Conservation (phyloP, 2,329 filamentous ascomycete species). For the Gremmenia infestans region DNA sequence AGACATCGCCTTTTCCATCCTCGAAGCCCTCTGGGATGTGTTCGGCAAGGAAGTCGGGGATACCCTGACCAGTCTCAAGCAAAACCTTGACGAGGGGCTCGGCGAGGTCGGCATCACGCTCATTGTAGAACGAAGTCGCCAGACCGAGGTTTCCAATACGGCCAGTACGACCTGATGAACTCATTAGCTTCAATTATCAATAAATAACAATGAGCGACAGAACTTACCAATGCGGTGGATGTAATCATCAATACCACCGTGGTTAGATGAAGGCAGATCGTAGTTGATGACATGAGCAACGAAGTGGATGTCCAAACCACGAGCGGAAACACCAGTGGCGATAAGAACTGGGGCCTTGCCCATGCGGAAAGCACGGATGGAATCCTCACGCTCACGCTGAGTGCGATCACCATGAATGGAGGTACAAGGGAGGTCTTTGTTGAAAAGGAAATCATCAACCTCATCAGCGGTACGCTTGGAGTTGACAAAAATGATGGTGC, state of each 20-base stretch:
- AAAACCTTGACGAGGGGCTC: conserved; percentile 74
- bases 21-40: conserved; percentile 52
- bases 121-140: conserved; percentile 85
- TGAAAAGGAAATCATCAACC: conserved; percentile 83
- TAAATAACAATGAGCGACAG: neutral
- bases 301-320: conserved; percentile 83
- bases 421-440: conserved; percentile 71
- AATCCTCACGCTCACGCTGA: conserved; percentile 87
- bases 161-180: conserved; percentile 70
- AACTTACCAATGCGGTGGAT: conserved; percentile 82
- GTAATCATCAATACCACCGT: conserved; percentile 92
- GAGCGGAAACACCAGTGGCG: conserved; percentile 79
- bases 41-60: conserved; percentile 76
- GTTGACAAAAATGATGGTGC: conserved; percentile 90
- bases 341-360: conserved; percentile 76
- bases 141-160: conserved; percentile 84
- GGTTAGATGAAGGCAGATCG: conserved; percentile 67
- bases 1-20: conserved; percentile 26
- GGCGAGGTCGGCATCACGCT: conserved; percentile 68
- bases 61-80: conserved; percentile 68
- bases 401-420: conserved; percentile 86
- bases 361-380: conserved; percentile 76
- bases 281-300: conserved; percentile 93
- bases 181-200: conserved; percentile 7
- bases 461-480: conserved; percentile 72